Evolutionary conservation across 768 basidiomycete species (phyloP), one percentile per base, ranked within the genome.

Genomic region (Podaxis mareebaensis): DNA sequence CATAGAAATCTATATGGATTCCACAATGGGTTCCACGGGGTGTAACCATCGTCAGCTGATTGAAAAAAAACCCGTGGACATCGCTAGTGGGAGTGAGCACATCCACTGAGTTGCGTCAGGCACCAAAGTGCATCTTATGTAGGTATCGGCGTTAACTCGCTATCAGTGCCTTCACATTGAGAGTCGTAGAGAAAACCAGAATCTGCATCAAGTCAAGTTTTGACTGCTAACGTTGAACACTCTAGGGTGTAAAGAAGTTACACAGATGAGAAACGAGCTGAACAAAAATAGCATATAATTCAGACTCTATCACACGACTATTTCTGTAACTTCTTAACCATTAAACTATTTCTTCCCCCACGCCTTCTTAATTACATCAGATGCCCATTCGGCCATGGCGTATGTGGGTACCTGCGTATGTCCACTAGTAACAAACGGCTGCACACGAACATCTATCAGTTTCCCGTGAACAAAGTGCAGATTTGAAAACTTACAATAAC

Each of bases 401-500:
- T 64, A 60, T 36, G 58, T 58, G 3, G 53, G 28, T 6, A 51
- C 46, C n/a, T 59, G 51, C n/a, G 53, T 46, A 40, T 56, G 53
- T 28, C 58, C 53, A 22, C 53, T 60, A 3, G 58, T 30, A n/a
- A 56, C 44, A 48, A 53, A 60, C 5, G 64, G 52, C 58, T 64
- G 36, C 22, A 26, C 24, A 26, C 3, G 1, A 51, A 22, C 20
- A 24, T 7, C 4, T 11, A 20, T 20, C 42, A 44, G 15, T n/a
- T 44, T 2, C 30, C 2, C 8, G 3, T 33, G 33, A 44, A 44
- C 15, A 44, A 44, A 15, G 2, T 15, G 15, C 1, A 17, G 30
- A 33, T 2, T 10, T 33, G 0, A 13, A 44, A 17, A 20, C 75
- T 64, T 58, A 76, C 77, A 46, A 74, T 58, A 63, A 71, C 72